Conservation (phyloP, 768 basidiomycete species). For the Xanthoconium stramineum region DNA sequence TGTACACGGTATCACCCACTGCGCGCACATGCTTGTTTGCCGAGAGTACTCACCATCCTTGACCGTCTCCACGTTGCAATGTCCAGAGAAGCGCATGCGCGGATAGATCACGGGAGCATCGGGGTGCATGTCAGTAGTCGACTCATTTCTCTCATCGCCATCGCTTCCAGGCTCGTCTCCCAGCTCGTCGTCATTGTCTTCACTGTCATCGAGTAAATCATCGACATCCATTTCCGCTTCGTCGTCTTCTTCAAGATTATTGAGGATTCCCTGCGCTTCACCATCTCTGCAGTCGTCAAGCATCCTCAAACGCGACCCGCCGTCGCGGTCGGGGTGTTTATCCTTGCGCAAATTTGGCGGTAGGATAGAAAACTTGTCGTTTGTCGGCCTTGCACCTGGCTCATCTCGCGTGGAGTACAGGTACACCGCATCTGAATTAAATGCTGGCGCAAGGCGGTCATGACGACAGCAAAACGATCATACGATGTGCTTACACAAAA, state of each 20-base stretch:
- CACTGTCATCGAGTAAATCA: constrained; percentile 29
- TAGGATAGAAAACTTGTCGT: constrained; percentile 25
- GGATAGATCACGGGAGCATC: constrained; percentile 60
- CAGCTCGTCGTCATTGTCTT: constrained; percentile 22
- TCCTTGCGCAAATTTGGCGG: constrained; percentile 24
- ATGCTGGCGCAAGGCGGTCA: constrained; percentile 45
- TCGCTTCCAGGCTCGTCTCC: constrained; percentile 32
- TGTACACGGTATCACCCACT: constrained; percentile 27
- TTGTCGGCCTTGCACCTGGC: constrained; percentile 31
- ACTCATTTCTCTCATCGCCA: constrained; percentile 28
- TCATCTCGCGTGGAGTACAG: constrained; percentile 72
- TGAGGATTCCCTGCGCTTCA: constrained; percentile 1
- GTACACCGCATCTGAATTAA: constrained; percentile 69
- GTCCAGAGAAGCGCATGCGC: constrained; percentile 59
- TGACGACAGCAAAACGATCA: constrained; percentile 1
- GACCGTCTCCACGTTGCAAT: constrained; percentile 76
- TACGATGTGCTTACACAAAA: constrained; percentile 50
- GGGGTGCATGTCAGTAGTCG: constrained; percentile 21
- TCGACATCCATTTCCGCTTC: constrained; percentile 29
- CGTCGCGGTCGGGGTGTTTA: neutral
- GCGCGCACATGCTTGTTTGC: neutral
- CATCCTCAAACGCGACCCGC: neutral
- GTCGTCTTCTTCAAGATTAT: constrained; percentile 14
- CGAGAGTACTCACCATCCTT: constrained; percentile 67
- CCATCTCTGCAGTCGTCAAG: neutral